Evolutionary conservation across 2,329 filamentous ascomycete genomes (phyloP).

Genomic region (Cladosporium sp.): DNA sequence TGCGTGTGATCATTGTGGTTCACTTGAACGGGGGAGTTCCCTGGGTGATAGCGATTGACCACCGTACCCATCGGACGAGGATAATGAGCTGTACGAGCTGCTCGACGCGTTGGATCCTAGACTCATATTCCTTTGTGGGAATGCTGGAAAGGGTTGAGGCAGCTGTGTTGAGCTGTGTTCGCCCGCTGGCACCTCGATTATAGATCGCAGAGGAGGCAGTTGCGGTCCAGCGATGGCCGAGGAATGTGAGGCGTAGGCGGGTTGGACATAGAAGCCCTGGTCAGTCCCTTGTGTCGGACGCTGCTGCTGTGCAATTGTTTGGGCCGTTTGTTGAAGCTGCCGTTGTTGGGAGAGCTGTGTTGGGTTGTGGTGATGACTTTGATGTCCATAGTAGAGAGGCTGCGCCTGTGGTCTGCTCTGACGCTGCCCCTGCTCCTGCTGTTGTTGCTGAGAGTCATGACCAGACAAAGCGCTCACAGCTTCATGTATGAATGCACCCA

Average conservation of each 20-base stretch:
- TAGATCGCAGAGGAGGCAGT: conserved; percentile 15
- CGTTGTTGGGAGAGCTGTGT: not conserved
- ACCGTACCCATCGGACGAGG: conserved; percentile 5
- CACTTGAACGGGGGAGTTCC: not conserved
- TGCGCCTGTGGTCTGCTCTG: not conserved
- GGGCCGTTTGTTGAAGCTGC: not conserved
- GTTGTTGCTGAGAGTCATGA: not conserved
- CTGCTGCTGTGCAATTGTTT: not conserved
- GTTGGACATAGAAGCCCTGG: not conserved
- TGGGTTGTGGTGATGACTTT: not conserved
- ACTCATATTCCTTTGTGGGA: not conserved
- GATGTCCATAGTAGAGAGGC: not conserved
- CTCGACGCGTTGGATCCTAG: not conserved
- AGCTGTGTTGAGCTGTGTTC: not conserved
- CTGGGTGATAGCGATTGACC: not conserved
- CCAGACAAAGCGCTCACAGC: not conserved
- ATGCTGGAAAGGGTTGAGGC: not conserved
- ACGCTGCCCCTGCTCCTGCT: not conserved
- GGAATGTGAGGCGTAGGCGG: not conserved
- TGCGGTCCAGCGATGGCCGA: not conserved
- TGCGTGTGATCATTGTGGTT: not conserved
- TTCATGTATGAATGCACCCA: conserved; percentile 10
- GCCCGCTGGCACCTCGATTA: conserved; percentile 6
- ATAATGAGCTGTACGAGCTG: conserved; percentile 1
- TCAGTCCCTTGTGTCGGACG: not conserved